Evolutionary conservation across 148 eudicot genomes (phyloP).

Genomic region (Vaccinium myrtillus): DNA sequence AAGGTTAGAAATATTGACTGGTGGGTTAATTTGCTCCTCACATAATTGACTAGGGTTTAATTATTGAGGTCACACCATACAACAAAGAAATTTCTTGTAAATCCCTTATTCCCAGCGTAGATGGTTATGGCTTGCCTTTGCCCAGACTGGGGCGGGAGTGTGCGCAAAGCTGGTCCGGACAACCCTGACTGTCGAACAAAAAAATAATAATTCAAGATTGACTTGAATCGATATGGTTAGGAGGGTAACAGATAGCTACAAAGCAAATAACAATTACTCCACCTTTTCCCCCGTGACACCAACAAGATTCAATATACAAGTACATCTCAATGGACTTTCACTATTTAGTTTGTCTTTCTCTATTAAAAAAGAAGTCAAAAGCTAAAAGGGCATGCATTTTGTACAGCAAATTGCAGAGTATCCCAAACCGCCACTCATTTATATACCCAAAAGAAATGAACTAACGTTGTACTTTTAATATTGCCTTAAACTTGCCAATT

Average conservation of each 20-base stretch:
- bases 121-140: no score
- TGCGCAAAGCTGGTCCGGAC: no score
- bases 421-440: not conserved
- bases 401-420: not conserved
- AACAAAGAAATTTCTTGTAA: no score
- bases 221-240: not conserved
- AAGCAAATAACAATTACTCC: not conserved
- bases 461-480: not conserved
- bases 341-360: not conserved
- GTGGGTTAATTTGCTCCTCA: no score
- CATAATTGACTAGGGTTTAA: no score
- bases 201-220: not conserved
- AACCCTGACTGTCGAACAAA: no score
- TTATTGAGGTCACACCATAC: no score
- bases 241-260: not conserved
- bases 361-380: not conserved
- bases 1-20: no score
- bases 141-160: no score
- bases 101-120: no score
- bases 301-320: not conserved
- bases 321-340: not conserved
- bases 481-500: not conserved
- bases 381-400: not conserved
- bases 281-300: not conserved
- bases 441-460: not conserved